Base-by-base conservation (phyloP, 108 stramenopile genomes). In the Cyclotella kingstonii region DNA sequence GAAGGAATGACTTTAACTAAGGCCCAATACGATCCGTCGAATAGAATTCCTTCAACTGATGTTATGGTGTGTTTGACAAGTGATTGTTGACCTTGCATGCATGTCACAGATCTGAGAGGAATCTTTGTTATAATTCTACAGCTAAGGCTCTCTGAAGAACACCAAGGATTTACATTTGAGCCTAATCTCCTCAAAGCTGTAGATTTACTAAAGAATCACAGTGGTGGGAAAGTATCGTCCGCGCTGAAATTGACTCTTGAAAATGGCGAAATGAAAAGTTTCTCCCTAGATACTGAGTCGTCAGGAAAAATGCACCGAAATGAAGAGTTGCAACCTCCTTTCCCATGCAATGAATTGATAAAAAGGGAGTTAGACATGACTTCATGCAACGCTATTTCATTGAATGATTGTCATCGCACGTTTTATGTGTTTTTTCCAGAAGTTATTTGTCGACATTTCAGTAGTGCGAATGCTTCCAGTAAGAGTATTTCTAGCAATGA, bases 81-180 rank as follows among this genome's bases (percentile, higher is more conserved):
- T 21, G 7, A 17, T 9, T 35, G 35, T 2, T 54, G 36, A 36
- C 36, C 7, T 11, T 9, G 36, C 36, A 36, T 9, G 7, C 7
- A 36, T 36, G 7, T 11, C 11, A 11, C 38, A 22, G 5, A 12
- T 9, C 14, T 4, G 21, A 54, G 35, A 54, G 21, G 38, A 2
- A 22, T 7, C 19, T 19, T 49, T 11, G 7, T 2, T 57, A 12
- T 18, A 27, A 40, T 42, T 19, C 12, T 10, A 35, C 17, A 72
- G 79, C 49, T 91, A 17, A 68, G 74, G 35, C 53, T 89, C 57
- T 93, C 92, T 7, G 40, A 73, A 12, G 92, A 93, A 62, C 92
- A 93, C 69, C 77, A 81, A 15, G 92, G 89, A 25, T 93, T 87
- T 63, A 53, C 40, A n/a, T 89, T 90, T 80, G 82, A 86, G 39